phyloP scores from a whole-genome alignment of 345 rosid species.

The Aquilaria sinensis region DNA sequence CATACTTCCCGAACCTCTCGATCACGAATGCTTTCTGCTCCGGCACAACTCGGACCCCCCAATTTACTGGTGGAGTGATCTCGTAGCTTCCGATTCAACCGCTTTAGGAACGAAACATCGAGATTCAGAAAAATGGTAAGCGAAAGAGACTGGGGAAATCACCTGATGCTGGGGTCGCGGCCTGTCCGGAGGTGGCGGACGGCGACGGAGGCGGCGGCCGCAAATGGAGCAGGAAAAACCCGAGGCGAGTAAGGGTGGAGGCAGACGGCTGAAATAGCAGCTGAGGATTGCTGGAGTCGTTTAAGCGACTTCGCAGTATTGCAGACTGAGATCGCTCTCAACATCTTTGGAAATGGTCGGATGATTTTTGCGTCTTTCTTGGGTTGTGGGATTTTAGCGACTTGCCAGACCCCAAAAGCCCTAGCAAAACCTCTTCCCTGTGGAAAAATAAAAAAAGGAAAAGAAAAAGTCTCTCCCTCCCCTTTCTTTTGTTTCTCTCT shows the following conservation, averaged over 20 bases:
- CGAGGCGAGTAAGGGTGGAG: slow-evolving; percentile 9
- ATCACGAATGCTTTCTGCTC: slow-evolving; percentile 84
- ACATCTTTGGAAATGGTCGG: slow-evolving; percentile 13
- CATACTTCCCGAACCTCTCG: slow-evolving; percentile 83
- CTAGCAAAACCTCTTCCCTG: slow-evolving; percentile 19
- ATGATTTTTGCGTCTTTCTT: background rate
- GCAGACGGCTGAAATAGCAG: slow-evolving; percentile 15
- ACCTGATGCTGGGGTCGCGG: slow-evolving; percentile 39
- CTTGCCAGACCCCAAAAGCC: slow-evolving; percentile 7
- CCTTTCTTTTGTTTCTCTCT: background rate
- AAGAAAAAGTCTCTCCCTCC: background rate
- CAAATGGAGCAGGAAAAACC: slow-evolving; percentile 16
- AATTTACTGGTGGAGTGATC: slow-evolving; percentile 66
- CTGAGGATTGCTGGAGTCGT: slow-evolving; percentile 22
- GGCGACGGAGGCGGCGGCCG: slow-evolving; percentile 18
- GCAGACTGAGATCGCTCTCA: slow-evolving; percentile 16
- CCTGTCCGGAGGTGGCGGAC: slow-evolving; percentile 44
- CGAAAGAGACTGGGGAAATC: background rate
- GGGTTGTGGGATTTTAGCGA: background rate
- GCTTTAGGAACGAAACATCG: background rate
- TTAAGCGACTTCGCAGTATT: slow-evolving; percentile 22
- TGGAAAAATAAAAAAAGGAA: too few relatives aligned
- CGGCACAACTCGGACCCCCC: slow-evolving; percentile 92
- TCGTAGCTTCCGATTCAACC: slow-evolving; percentile 40
- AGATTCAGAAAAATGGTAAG: background rate